Base-by-base conservation (phyloP, 768 basidiomycete genomes). In the Gautieria morchelliformis region DNA sequence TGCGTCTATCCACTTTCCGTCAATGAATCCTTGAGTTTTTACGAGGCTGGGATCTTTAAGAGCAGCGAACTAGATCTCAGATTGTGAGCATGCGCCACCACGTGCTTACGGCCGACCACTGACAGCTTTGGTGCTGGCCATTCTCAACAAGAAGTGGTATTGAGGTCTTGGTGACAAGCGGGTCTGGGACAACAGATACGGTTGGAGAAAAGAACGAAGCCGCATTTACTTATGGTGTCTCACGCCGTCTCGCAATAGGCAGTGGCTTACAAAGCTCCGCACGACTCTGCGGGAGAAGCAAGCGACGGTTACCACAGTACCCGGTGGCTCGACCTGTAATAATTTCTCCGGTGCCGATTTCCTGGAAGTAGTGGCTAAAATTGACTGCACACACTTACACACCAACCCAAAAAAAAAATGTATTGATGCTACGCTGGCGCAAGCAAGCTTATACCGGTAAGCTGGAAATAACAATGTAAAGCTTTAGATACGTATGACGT, bases 1-100 rank as follows among this genome's bases (percentile, higher is more conserved):
- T n/a, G 89, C 84, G 61, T 88, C 83, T 2, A 90, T 74, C 88
- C 91, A 93, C 69, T 93, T 81, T 0, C 93, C 94, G 65, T 84
- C 80, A 67, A 97, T 88, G 59, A 85, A 78, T 0, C 78, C 89
- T 70, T 91, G 82, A 27, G 80, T 80, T 63, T 83, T 85, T 65
- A 94, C 74, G 58, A 97, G 70, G 5, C 79, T 77, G 0, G 84
- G 67, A 65, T 97, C 93, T 65, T 85, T 87, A 59, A 97, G 75
- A 37, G n/a, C 20, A 22, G 37, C 39, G 50, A 70, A 65, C 69
- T 71, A 37, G 20, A n/a, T 20, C 19, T 46, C 24, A 32, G 19
- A 44, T 11, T 15, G 24, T 56, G 15, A 48, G 15, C n/a, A n/a
- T 20, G 15, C 24, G 3, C 5, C 12, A 9, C 2, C 14, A 32